phyloP scores from a whole-genome alignment of 345 rosid genomes.

The Mangifera indica region DNA sequence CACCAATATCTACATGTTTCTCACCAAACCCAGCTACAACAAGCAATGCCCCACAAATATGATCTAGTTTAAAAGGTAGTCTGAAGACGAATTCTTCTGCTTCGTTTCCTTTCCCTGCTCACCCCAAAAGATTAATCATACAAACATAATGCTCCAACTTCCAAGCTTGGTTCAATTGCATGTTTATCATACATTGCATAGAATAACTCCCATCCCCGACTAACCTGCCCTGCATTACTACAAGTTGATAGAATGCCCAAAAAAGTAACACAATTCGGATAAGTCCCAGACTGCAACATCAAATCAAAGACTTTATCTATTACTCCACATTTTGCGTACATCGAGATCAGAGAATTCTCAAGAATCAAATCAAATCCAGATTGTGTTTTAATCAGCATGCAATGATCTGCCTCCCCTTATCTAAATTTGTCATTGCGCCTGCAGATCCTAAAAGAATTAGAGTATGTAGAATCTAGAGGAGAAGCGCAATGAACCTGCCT shows the following conservation, averaged over 20 bases:
- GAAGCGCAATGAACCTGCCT: constrained; percentile 39
- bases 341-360: constrained; percentile 49
- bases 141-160: constrained; percentile 54
- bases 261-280: constrained; percentile 51
- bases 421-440: constrained; percentile 67
- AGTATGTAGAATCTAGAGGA: constrained; percentile 38
- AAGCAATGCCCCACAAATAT: constrained; percentile 55
- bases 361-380: constrained; percentile 34
- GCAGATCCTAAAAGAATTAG: constrained; percentile 57
- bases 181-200: constrained; percentile 34
- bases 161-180: constrained; percentile 32
- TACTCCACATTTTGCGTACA: constrained; percentile 61
- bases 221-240: constrained; percentile 42
- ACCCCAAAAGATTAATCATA: constrained; percentile 51
- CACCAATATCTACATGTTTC: constrained; percentile 41
- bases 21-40: constrained; percentile 52
- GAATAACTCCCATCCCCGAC: constrained; percentile 38
- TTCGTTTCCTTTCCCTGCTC: constrained; percentile 52
- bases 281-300: constrained; percentile 40
- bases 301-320: constrained; percentile 32
- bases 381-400: constrained; percentile 45
- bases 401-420: constrained; percentile 62
- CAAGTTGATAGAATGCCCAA: constrained; percentile 51
- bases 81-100: constrained; percentile 45
- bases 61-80: constrained; percentile 38